Percentiles rank a stretch among this genome's conserved stretches.
Conservation (phyloP, 1,284 basidiomycete genomes). For the Stygiomarasmius scandens region DNA sequence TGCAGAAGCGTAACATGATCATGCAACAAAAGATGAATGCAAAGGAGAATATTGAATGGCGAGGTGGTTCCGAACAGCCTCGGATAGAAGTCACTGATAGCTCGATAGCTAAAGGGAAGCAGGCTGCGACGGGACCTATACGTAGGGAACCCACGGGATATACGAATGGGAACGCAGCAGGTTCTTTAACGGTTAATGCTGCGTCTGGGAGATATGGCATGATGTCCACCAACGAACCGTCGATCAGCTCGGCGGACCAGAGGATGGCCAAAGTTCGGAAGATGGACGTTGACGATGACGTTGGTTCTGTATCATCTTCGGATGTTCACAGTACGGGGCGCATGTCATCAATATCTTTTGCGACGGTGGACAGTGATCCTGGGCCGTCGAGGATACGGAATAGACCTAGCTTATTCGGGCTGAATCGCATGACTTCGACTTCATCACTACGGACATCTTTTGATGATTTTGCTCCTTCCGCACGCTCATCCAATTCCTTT, state of each 20-base stretch:
- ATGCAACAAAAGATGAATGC: slow-evolving; percentile 55
- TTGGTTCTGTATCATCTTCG: slow-evolving; percentile 81
- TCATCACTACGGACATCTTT: slow-evolving; percentile 74
- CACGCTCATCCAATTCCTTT: slow-evolving; percentile 80
- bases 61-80: slow-evolving; percentile 36
- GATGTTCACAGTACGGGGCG: slow-evolving; percentile 74
- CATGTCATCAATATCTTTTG: slow-evolving; percentile 75
- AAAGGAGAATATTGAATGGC: slow-evolving; percentile 59
- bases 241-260: slow-evolving; percentile 45
- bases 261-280: slow-evolving; percentile 78
- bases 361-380: slow-evolving; percentile 82
- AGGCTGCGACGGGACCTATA: slow-evolving; percentile 58
- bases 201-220: slow-evolving; percentile 63
- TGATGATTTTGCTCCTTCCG: slow-evolving; percentile 74
- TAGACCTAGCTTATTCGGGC: slow-evolving; percentile 60
- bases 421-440: slow-evolving; percentile 75
- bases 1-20: slow-evolving; percentile 87
- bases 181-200: slow-evolving; percentile 46
- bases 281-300: slow-evolving; percentile 85
- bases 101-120: slow-evolving; percentile 50
- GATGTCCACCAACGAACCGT: slow-evolving; percentile 35
- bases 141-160: slow-evolving; percentile 51
- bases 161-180: slow-evolving; percentile 35
- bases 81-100: slow-evolving; percentile 33
- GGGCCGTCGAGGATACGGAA: slow-evolving; percentile 70